Conservation (phyloP, 371 early-diverging fungal species). For the Dipsacomyces acuminosporus region DNA sequence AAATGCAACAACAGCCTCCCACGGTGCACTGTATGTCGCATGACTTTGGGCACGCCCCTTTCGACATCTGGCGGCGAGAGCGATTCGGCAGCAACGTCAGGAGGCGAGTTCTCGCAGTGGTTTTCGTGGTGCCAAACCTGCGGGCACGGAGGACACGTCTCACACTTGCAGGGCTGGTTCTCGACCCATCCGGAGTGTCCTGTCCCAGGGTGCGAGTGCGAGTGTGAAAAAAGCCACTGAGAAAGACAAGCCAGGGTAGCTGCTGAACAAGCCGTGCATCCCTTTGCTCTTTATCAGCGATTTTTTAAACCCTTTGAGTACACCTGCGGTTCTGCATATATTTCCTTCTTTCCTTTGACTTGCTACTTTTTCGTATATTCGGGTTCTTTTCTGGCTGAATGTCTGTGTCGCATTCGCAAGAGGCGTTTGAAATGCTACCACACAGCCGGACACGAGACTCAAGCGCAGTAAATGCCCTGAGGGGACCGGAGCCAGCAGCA, state of each 20-base stretch:
- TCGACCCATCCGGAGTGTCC: conserved; percentile 77
- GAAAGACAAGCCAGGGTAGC: too few species aligned
- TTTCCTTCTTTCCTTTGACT: too few species aligned
- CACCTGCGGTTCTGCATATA: too few species aligned
- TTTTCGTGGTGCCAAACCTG: conserved; percentile 98
- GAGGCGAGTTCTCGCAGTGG: conserved; percentile 78
- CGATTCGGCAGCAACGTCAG: conserved; percentile 46
- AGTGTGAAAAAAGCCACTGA: conserved; percentile 47
- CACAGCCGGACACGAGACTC: neutral
- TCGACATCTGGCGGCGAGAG: conserved; percentile 46
- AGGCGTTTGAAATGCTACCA: conserved; percentile 1
- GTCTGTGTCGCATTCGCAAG: neutral
- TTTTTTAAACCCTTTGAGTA: too few species aligned
- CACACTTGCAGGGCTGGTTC: conserved; percentile 89
- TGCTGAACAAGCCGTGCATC: too few species aligned
- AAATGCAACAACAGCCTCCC: conserved; percentile 85
- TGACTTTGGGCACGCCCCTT: conserved; percentile 78
- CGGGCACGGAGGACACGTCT: conserved; percentile 91
- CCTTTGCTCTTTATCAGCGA: too few species aligned
- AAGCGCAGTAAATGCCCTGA: conserved; percentile 1
- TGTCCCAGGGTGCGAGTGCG: conserved; percentile 82
- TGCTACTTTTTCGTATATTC: too few species aligned
- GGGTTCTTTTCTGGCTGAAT: neutral
- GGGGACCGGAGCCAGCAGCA: too few species aligned
- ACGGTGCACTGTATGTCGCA: conserved; percentile 85